A percentile compares a stretch with the other conserved stretches of the same genome.
These are phyloP conservation scores for Lodderomyces jiufengensis DNA, from an alignment of 1,139 yeast species.

Conservation along the genomic window DNA sequence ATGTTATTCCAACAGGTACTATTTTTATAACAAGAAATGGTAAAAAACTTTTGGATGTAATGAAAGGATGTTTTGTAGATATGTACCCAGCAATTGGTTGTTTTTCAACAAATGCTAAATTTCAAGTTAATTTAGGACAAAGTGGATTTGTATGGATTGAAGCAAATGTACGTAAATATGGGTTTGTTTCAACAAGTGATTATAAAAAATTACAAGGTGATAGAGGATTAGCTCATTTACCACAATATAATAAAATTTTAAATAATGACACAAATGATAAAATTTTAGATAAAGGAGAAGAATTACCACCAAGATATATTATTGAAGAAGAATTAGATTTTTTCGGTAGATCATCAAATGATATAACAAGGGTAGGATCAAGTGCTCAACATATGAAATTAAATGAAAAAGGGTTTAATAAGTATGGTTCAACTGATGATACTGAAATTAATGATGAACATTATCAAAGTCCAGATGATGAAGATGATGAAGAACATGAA, in stretches of 20 bases:
- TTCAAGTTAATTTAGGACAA: conserved; percentile 86
- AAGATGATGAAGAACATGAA: conserved; percentile 13
- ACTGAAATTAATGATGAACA: conserved; percentile 6
- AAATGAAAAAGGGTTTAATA: conserved; percentile 9
- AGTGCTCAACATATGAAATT: conserved; percentile 19
- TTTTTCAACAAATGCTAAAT: conserved; percentile 64
- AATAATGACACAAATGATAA: conserved; percentile 31
- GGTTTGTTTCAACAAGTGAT: conserved; percentile 69
- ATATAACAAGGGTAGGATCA: conserved; percentile 19
- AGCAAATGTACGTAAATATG: conserved; percentile 91
- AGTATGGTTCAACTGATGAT: too few species aligned
- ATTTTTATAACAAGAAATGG: conserved; percentile 91
- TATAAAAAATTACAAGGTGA: conserved; percentile 40
- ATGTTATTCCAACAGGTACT: conserved; percentile 73
- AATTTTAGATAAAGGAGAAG: conserved; percentile 69
- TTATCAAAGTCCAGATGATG: conserved; percentile 8
- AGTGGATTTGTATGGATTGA: conserved; percentile 91
- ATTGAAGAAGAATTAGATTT: conserved; percentile 63
- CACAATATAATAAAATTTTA: conserved; percentile 30
- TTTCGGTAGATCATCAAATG: conserved; percentile 45
- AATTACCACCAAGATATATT: conserved; percentile 59
- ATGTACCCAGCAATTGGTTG: conserved; percentile 89
- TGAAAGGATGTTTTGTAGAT: conserved; percentile 75
- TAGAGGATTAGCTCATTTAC: conserved; percentile 43
- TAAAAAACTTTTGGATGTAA: conserved; percentile 76